A percentile compares a stretch with the other conserved stretches of the same genome.
These are phyloP conservation scores for Dendrothele bispora DNA, from an alignment of 768 basidiomycete genomes.

Conservation along the genomic window DNA sequence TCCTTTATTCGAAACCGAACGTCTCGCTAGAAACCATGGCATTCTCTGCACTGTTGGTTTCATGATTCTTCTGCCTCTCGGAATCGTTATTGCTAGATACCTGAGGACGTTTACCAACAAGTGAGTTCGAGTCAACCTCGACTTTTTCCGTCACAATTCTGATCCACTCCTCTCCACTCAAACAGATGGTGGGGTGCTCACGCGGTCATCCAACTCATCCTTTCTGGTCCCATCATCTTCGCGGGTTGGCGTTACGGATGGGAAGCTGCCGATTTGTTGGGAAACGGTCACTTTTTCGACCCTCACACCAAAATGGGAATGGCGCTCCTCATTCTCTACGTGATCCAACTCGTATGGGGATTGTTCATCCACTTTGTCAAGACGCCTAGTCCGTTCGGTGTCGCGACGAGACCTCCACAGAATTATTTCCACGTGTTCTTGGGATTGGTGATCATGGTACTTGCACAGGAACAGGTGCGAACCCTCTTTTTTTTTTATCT, in stretches of 20 bases:
- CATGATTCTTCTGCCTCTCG: slow-evolving; percentile 56
- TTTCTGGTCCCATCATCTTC: slow-evolving; percentile 55
- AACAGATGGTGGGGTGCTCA: slow-evolving; percentile 54
- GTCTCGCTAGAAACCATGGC: slow-evolving; percentile 45
- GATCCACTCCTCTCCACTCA: not conserved
- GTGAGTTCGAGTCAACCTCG: too few relatives aligned
- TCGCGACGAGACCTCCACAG: slow-evolving; percentile 44
- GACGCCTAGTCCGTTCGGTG: slow-evolving; percentile 31
- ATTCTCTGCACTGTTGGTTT: slow-evolving; percentile 52
- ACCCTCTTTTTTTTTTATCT: not conserved
- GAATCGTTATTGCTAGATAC: slow-evolving; percentile 56
- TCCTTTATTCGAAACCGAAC: too few relatives aligned
- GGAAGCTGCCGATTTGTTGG: slow-evolving; percentile 29
- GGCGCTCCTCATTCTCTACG: slow-evolving; percentile 53
- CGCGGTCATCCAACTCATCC: slow-evolving; percentile 46
- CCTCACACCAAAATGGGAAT: slow-evolving; percentile 54
- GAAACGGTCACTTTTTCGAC: slow-evolving; percentile 36
- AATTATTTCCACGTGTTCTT: slow-evolving; percentile 56
- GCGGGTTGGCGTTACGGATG: slow-evolving; percentile 48
- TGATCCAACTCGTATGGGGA: slow-evolving; percentile 49
- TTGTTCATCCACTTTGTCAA: slow-evolving; percentile 55
- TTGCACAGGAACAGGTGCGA: slow-evolving; percentile 52
- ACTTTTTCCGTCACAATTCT: too few relatives aligned
- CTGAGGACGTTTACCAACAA: slow-evolving; percentile 53
- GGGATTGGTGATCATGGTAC: slow-evolving; percentile 52